Conservation (phyloP, 2,329 filamentous ascomycete species). For the Gremmenia infestans region DNA sequence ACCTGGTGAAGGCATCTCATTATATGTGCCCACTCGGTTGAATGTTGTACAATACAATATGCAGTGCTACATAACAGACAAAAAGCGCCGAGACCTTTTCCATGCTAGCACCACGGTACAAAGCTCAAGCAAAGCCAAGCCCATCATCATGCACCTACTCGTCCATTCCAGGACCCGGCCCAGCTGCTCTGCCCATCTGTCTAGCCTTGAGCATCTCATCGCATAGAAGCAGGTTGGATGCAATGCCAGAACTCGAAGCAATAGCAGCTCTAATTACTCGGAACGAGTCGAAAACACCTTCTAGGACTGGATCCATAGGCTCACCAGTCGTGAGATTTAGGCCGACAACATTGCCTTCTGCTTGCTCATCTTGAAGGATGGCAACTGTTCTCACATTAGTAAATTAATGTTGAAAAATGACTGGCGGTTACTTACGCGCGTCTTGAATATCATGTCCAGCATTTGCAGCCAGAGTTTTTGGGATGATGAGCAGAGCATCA, state of each 20-base stretch:
- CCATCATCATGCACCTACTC: slow-evolving; percentile 29
- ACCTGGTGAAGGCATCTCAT: neutral
- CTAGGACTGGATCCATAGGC: slow-evolving; percentile 90
- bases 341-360: slow-evolving; percentile 79
- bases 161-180: slow-evolving; percentile 61
- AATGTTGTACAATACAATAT: slow-evolving; percentile 3
- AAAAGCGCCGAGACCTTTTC: neutral
- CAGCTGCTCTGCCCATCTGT: slow-evolving; percentile 74
- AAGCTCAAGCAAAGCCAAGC: neutral
- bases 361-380: slow-evolving; percentile 76
- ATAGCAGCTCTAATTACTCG: slow-evolving; percentile 90
- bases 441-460: slow-evolving; percentile 96
- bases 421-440: slow-evolving; percentile 59
- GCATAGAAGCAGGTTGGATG: slow-evolving; percentile 89
- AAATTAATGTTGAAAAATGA: neutral
- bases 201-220: slow-evolving; percentile 96
- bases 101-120: neutral
- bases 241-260: slow-evolving; percentile 90
- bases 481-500: slow-evolving; percentile 89
- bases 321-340: slow-evolving; percentile 82
- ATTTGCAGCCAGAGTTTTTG: slow-evolving; percentile 95
- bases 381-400: slow-evolving; percentile 55
- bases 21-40: neutral
- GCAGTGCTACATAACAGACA: neutral
- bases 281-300: slow-evolving; percentile 95